These are phyloP conservation scores for Sugiyamaella marilandica DNA, from an alignment of 805 yeast species.

Conservation along the genomic window DNA sequence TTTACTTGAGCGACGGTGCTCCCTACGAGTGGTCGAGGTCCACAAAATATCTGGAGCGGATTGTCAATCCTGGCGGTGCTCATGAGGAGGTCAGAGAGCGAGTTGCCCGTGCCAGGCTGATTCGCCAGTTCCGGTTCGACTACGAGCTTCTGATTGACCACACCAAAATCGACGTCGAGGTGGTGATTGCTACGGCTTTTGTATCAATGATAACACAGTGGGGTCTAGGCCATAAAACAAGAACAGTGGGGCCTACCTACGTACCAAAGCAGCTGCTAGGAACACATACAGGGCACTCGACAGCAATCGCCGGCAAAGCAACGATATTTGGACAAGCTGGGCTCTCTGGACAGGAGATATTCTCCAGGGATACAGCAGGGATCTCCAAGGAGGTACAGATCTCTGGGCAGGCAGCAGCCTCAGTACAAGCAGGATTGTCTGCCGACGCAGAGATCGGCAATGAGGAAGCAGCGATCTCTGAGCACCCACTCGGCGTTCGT, in stretches of 20 bases:
- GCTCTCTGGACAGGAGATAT: too few species aligned
- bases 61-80: conserved; percentile 53
- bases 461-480: too few species aligned
- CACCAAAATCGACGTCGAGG: conserved; percentile 42
- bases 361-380: too few species aligned
- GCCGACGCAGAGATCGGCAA: too few species aligned
- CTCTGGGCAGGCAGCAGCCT: too few species aligned
- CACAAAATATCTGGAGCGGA: conserved; percentile 47
- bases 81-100: conserved; percentile 50
- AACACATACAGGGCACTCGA: too few species aligned
- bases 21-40: conserved; percentile 54
- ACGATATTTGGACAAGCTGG: too few species aligned
- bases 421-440: too few species aligned
- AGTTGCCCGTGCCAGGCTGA: conserved; percentile 50
- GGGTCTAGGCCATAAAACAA: conserved; percentile 52
- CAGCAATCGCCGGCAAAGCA: too few species aligned
- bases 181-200: conserved; percentile 57
- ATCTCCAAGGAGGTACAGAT: too few species aligned
- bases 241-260: conserved; percentile 50
- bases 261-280: not conserved
- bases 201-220: conserved; percentile 63
- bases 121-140: conserved; percentile 57
- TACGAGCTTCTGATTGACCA: conserved; percentile 54
- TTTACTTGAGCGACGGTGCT: conserved; percentile 49
- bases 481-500: too few species aligned